Percentiles rank a stretch among this genome's conserved stretches.
Conservation (phyloP, 1,284 basidiomycete species). For the Malassezia furfur region DNA sequence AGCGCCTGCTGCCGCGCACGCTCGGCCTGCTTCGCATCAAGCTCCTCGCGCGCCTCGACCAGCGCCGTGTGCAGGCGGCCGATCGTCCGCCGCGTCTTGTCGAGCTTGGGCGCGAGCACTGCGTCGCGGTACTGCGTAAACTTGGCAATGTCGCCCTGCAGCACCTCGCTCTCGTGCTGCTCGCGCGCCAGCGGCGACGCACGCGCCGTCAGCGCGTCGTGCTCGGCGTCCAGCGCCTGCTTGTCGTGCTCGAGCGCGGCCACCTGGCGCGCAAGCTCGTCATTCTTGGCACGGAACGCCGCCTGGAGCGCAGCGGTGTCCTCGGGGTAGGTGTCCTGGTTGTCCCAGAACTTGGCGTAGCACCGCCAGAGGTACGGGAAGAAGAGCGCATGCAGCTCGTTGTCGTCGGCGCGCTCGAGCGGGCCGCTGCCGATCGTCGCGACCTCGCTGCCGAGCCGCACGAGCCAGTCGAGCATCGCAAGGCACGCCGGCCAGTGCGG, state of each 20-base stretch:
- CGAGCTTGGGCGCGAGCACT: constrained; percentile 36
- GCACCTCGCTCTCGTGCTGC: constrained; percentile 30
- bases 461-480: constrained; percentile 47
- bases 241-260: constrained; percentile 28
- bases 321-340: constrained; percentile 44
- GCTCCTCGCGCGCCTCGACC: constrained; percentile 24
- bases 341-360: constrained; percentile 46
- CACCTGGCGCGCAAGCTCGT: constrained; percentile 10
- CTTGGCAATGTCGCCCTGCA: constrained; percentile 37
- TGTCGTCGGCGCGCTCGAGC: constrained; percentile 28
- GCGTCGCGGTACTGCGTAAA: constrained; percentile 42
- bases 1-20: constrained; percentile 25
- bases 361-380: constrained; percentile 45
- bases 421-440: constrained; percentile 31
- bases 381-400: constrained; percentile 37
- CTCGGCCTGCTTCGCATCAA: constrained; percentile 29
- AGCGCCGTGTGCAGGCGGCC: constrained; percentile 29
- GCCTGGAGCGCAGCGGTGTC: constrained; percentile 35
- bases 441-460: constrained; percentile 19
- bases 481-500: constrained; percentile 45
- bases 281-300: constrained; percentile 28
- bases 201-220: constrained; percentile 23
- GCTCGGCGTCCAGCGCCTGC: constrained; percentile 27
- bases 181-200: constrained; percentile 36
- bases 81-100: constrained; percentile 35